Conservation (phyloP, 305 asterid species). For the Petunia hybrid region DNA sequence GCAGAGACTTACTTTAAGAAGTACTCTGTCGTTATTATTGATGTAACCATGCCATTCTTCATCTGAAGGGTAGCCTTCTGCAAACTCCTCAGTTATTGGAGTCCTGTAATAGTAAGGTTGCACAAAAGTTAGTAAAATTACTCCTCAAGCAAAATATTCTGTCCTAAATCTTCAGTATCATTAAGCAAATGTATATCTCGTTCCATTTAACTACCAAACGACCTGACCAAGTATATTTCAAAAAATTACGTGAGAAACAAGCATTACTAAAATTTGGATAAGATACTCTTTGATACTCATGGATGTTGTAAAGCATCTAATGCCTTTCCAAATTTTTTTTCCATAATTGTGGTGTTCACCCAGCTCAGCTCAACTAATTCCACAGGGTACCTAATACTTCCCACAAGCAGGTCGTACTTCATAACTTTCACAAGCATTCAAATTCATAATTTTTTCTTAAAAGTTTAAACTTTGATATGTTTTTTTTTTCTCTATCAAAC, state of each 20-base stretch:
- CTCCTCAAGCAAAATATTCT: not conserved
- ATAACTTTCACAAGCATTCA: not conserved
- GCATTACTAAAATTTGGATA: constrained; percentile 14
- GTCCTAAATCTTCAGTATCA: not conserved
- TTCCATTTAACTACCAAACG: not conserved
- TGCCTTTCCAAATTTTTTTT: not conserved
- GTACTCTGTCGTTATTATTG: constrained; percentile 81
- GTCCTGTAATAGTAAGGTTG: constrained; percentile 64
- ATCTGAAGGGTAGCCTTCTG: constrained; percentile 76
- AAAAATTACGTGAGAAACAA: not conserved
- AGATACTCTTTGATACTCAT: not conserved
- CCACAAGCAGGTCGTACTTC: no score
- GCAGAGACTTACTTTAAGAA: constrained; percentile 72
- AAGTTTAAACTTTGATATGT: not conserved
- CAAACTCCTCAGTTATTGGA: constrained; percentile 59
- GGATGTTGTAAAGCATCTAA: not conserved
- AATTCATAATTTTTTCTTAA: not conserved
- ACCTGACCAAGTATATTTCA: not conserved
- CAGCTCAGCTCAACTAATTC: no score
- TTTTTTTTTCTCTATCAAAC: not conserved
- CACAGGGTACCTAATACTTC: no score
- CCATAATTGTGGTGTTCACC: no score
- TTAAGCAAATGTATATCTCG: not conserved
- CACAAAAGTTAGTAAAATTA: constrained; percentile 20
- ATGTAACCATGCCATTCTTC: constrained; percentile 90